Evolutionary conservation across 139 green algal species (phyloP).

Genomic region (Chlamydomonas applanata): DNA sequence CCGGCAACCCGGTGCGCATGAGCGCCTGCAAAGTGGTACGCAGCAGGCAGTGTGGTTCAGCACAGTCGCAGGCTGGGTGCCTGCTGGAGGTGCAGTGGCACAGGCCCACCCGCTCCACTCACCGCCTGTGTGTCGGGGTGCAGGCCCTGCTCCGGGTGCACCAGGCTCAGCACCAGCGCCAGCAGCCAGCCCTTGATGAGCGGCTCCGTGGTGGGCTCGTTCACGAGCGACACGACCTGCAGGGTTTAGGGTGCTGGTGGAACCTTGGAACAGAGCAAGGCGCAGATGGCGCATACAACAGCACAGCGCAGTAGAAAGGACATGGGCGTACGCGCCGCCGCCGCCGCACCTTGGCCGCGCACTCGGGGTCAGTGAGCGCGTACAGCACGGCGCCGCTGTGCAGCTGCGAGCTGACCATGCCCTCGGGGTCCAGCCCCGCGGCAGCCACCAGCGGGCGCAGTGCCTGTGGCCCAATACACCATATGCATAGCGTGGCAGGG

Average conservation of each 20-base stretch:
- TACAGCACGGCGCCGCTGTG: slow-evolving; percentile 26
- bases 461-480: slow-evolving; percentile 10
- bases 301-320: too few relatives aligned
- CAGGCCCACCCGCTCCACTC: too few relatives aligned
- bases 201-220: slow-evolving; percentile 1
- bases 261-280: too few relatives aligned
- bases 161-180: slow-evolving; percentile 20
- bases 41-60: background rate
- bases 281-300: too few relatives aligned
- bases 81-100: too few relatives aligned
- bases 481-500: background rate
- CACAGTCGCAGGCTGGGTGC: background rate
- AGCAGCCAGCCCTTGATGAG: slow-evolving; percentile 26
- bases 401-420: background rate
- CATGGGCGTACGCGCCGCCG: too few relatives aligned
- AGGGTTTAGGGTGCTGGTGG: background rate
- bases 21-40: slow-evolving; percentile 7
- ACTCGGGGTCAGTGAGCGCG: slow-evolving; percentile 22
- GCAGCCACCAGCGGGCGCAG: slow-evolving; percentile 22
- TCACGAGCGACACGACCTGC: slow-evolving; percentile 23
- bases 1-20: slow-evolving; percentile 10
- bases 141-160: slow-evolving; percentile 25
- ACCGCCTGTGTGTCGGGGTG: slow-evolving; percentile 18
- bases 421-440: slow-evolving; percentile 16
- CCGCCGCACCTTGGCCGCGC: slow-evolving; percentile 19